Conservation (phyloP, 1,284 basidiomycete species). For the Golubevia pallescens region DNA sequence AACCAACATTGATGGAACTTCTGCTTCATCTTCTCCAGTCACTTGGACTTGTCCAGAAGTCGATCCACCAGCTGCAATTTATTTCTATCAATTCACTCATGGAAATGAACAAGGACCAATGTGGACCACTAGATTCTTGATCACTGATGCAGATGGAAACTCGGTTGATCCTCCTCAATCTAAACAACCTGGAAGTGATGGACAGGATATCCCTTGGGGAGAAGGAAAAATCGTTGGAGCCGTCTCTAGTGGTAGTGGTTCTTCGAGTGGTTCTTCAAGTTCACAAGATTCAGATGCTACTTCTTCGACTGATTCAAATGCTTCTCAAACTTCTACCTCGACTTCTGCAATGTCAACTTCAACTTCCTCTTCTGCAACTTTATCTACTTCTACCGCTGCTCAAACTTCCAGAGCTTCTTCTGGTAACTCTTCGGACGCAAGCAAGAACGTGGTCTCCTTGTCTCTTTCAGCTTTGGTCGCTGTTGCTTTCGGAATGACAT, state of each 20-base stretch:
- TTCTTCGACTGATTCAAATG: no score
- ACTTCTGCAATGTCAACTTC: no score
- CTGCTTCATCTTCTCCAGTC: conserved; percentile 22
- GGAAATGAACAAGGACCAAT: conserved; percentile 22
- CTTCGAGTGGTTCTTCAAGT: neutral
- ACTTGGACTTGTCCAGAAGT: conserved; percentile 45
- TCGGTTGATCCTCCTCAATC: conserved; percentile 23
- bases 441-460: no score
- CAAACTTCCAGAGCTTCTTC: no score
- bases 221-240: conserved; percentile 23
- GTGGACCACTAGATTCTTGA: conserved; percentile 54
- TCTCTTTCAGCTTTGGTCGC: no score
- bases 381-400: no score
- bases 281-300: no score
- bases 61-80: conserved; percentile 14
- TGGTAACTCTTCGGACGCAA: no score
- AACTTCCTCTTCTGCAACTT: no score
- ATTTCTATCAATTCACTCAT: conserved; percentile 53
- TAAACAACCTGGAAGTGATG: conserved; percentile 28
- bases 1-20: conserved; percentile 43
- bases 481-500: no score
- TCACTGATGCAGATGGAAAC: conserved; percentile 27
- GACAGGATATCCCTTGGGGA: conserved; percentile 40
- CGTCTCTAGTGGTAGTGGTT: neutral
- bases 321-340: no score